Percentiles rank a stretch among this genome's conserved stretches.
These are phyloP conservation scores for Sclerotinia subarctica DNA, from an alignment of 2,329 filamentous ascomycete genomes.

Conservation along the genomic window DNA sequence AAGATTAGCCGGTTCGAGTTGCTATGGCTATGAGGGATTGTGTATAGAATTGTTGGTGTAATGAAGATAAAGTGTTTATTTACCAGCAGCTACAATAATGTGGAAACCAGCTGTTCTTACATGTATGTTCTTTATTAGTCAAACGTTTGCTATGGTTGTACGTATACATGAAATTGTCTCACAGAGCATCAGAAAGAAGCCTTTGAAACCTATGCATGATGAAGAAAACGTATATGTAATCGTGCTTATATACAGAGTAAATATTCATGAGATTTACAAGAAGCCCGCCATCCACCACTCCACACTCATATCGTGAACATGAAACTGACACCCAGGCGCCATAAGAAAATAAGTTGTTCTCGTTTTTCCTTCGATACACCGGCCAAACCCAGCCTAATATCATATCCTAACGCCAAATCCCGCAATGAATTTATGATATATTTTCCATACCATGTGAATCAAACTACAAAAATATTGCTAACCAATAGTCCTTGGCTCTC, in stretches of 20 bases:
- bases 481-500: constrained; percentile 78
- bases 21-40: too few relatives aligned
- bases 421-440: neutral
- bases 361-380: neutral
- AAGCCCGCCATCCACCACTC: neutral
- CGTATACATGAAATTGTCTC: neutral
- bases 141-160: too few relatives aligned
- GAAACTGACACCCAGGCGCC: neutral
- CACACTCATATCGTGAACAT: neutral
- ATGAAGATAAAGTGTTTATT: too few relatives aligned
- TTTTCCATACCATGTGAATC: neutral
- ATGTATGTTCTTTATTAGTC: too few relatives aligned
- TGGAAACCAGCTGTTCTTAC: too few relatives aligned
- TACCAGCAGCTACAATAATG: too few relatives aligned
- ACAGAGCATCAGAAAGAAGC: neutral
- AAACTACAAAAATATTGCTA: constrained; percentile 67
- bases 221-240: neutral
- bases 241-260: neutral
- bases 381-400: neutral
- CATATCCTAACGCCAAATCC: neutral
- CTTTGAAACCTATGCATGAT: neutral
- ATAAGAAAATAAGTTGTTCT: neutral
- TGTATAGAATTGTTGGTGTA: too few relatives aligned
- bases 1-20: too few relatives aligned
- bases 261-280: neutral